Conservation (phyloP, 129 eudicot genomes). For the Smallanthus sonchifolius region DNA sequence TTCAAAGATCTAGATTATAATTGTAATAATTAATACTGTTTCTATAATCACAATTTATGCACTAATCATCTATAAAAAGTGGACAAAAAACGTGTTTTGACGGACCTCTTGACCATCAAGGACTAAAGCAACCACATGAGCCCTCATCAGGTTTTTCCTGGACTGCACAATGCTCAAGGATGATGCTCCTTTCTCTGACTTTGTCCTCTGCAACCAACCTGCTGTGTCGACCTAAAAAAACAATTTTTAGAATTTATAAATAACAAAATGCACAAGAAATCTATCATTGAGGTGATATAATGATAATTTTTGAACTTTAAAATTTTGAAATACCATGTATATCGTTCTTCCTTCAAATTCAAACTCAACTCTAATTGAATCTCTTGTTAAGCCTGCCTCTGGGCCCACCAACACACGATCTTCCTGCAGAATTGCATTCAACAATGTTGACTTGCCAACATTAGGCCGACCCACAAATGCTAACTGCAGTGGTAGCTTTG, state of each 20-base stretch:
- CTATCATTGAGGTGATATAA: not conserved
- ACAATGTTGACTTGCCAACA: constrained; percentile 90
- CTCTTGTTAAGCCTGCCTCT: constrained; percentile 96
- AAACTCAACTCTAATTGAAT: constrained; percentile 79
- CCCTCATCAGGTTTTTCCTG: constrained; percentile 90
- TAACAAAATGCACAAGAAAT: not conserved
- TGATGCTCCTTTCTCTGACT: constrained; percentile 81
- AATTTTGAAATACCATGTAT: constrained; percentile 42
- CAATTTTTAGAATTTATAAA: not conserved
- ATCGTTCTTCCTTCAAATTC: constrained; percentile 65
- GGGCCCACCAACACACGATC: constrained; percentile 96
- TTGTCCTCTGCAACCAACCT: constrained; percentile 93
- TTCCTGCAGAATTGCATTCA: constrained; percentile 82
- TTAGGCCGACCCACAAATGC: constrained; percentile 95
- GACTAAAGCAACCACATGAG: constrained; percentile 90
- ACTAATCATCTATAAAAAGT: not conserved
- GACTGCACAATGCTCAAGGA: constrained; percentile 91
- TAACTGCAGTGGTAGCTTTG: constrained; percentile 73
- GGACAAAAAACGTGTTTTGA: not conserved
- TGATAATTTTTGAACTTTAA: not conserved
- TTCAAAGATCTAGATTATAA: not conserved
- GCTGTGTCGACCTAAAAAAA: constrained; percentile 91
- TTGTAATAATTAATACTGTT: not conserved
- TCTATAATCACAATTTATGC: not conserved
- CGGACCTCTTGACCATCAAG: constrained; percentile 94